Conservation (phyloP, 371 early-diverging fungal genomes). For the Circinella minor region DNA sequence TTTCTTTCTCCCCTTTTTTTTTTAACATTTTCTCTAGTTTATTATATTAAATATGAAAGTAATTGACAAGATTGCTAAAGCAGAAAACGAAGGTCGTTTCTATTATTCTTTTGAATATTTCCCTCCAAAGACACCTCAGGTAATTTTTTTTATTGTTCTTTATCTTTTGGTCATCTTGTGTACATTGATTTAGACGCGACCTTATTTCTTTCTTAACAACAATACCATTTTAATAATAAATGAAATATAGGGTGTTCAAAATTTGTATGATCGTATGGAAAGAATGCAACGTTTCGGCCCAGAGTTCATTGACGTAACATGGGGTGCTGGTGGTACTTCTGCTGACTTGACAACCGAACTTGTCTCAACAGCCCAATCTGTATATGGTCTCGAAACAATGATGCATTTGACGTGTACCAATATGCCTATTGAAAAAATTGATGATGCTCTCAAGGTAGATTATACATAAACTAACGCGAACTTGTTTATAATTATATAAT, state of each 20-base stretch:
- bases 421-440: constrained; percentile 89
- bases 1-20: neutral
- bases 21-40: neutral
- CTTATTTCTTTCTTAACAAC: neutral
- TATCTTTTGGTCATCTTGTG: neutral
- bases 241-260: constrained; percentile 63
- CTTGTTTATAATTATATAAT: too few species aligned
- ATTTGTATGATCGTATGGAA: constrained; percentile 80
- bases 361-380: constrained; percentile 88
- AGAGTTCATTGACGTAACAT: constrained; percentile 95
- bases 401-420: constrained; percentile 98
- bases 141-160: constrained; percentile 19
- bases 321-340: constrained; percentile 95
- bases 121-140: constrained; percentile 93
- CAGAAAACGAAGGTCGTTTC: constrained; percentile 68
- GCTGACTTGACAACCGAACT: constrained; percentile 88
- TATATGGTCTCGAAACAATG: constrained; percentile 93
- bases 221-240: neutral
- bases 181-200: too few species aligned
- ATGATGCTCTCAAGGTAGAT: constrained; percentile 74
- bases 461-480: too few species aligned
- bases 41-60: constrained; percentile 59
- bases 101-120: constrained; percentile 96
- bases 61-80: constrained; percentile 75
- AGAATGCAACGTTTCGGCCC: constrained; percentile 94